Evolutionary conservation across 2,329 filamentous ascomycete genomes (phyloP), one percentile per base, ranked within the genome.

Genomic region (Aquanectria penicillioides): DNA sequence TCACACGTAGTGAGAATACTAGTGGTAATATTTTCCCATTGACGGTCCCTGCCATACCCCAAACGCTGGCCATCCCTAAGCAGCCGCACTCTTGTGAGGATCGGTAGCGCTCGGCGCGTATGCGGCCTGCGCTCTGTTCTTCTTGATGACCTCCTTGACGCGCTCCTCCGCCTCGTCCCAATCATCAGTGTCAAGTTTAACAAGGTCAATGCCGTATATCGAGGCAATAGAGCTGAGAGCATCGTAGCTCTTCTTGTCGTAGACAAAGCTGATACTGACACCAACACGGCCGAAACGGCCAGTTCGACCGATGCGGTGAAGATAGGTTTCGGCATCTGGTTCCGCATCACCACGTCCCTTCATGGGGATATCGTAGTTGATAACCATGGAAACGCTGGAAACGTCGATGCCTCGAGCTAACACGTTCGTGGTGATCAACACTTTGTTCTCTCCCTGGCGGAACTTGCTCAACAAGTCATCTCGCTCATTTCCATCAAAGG

Each of bases 391-490:
- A 12, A 99, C 95, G 23, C 79, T 96, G 77, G 74, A 98, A 81
- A 88, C 86, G 72, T 99, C 95, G 70, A 99, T 98, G 74, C 95
- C 95, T 73, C 95, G 93, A 8, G 95, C 92, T 57, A 99, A 86
- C 31, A 99, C 94, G 72, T 99, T 99, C 68, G 95, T 99, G 2
- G 95, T 96, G 72, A 99, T 97, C 62, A 99, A 89, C 8, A 99
- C 95, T 81, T 99, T 99, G 71, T 93, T 93, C 58, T 89, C 85
- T 33, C 94, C 94, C 38, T 80, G 86, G 57, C 95, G 89, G 86
- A 99, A 99, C 56, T 91, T 86, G 71, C 94, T 88, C 61, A 99
- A 89, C 61, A 98, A 86, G 1, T 84, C 79, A 71, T 99, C 95
- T 77, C 95, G 91, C 71, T 94, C 89, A 28, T 79, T 79, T 22